A percentile compares a stretch with the other conserved stretches of the same genome.
Evolutionary conservation across 345 rosid species (phyloP).

Genomic region (Isatis tinctoria): DNA sequence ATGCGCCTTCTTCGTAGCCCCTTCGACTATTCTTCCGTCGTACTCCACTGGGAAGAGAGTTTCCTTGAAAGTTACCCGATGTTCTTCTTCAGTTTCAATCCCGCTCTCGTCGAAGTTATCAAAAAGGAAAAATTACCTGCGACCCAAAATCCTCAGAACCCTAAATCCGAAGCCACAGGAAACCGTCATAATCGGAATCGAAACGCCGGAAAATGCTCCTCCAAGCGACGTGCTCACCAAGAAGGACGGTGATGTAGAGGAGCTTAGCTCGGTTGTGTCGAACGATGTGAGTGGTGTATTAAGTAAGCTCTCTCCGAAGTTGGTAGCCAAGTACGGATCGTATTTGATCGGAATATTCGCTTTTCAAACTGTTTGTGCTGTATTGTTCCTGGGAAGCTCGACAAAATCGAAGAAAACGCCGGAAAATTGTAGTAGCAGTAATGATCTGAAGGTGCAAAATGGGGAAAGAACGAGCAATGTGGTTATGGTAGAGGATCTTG

Average conservation of each 20-base stretch:
- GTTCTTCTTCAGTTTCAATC: constrained; percentile 16
- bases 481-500: constrained; percentile 30
- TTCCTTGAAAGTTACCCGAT: background rate
- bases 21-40: background rate
- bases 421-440: constrained; percentile 13
- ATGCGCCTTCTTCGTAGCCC: constrained; percentile 15
- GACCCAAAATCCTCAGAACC: constrained; percentile 78
- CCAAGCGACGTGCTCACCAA: constrained; percentile 5
- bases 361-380: constrained; percentile 47
- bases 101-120: constrained; percentile 30
- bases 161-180: constrained; percentile 30
- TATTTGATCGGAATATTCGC: constrained; percentile 46
- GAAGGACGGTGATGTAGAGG: constrained; percentile 27
- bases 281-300: constrained; percentile 29
- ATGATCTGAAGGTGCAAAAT: constrained; percentile 14
- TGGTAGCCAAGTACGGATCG: constrained; percentile 40
- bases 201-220: background rate
- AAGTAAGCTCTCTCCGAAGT: constrained; percentile 39
- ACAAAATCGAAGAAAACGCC: background rate
- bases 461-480: constrained; percentile 26
- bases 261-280: constrained; percentile 27
- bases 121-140: constrained; percentile 60
- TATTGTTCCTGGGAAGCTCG: constrained; percentile 41
- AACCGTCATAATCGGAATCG: constrained; percentile 20
- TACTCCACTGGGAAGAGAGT: constrained; percentile 1